Percentiles rank a stretch among this genome's conserved stretches.
Conservation (phyloP, 2,329 filamentous ascomycete species). For the Venturia nashicola region DNA sequence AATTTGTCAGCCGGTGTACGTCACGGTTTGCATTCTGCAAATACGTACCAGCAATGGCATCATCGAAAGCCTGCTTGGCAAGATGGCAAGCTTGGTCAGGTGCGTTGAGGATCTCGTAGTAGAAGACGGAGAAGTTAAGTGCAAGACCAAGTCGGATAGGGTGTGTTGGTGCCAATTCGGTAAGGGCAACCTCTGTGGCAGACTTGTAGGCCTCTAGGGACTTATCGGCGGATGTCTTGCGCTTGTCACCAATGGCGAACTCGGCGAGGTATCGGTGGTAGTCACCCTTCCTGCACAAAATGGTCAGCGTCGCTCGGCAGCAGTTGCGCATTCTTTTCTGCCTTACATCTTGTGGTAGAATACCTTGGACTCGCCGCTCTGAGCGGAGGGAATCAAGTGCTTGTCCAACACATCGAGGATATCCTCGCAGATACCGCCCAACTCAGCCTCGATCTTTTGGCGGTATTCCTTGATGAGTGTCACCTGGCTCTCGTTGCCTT, state of each 20-base stretch:
- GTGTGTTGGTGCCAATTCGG: constrained; percentile 81
- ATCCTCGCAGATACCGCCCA: constrained; percentile 95
- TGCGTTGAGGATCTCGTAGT: constrained; percentile 99
- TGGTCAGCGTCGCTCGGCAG: neutral
- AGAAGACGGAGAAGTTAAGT: constrained; percentile 97
- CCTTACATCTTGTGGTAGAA: constrained; percentile 99
- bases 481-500: constrained; percentile 90
- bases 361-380: constrained; percentile 96
- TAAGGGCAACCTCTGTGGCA: constrained; percentile 80
- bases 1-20: constrained; percentile 16
- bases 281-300: constrained; percentile 75
- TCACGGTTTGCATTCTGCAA: neutral
- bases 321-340: neutral
- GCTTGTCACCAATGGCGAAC: constrained; percentile 88
- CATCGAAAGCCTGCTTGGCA: constrained; percentile 90
- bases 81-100: constrained; percentile 97
- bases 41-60: constrained; percentile 72
- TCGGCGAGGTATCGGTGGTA: constrained; percentile 98
- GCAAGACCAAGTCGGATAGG: constrained; percentile 86
- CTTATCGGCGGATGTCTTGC: constrained; percentile 87
- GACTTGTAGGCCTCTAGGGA: constrained; percentile 96
- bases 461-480: constrained; percentile 94
- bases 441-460: constrained; percentile 93
- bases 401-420: constrained; percentile 90
- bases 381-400: constrained; percentile 85